Evolutionary conservation across 2,329 filamentous ascomycete species (phyloP), one percentile per base, ranked within the genome.

Genomic region (Ophiosphaerella korrae): DNA sequence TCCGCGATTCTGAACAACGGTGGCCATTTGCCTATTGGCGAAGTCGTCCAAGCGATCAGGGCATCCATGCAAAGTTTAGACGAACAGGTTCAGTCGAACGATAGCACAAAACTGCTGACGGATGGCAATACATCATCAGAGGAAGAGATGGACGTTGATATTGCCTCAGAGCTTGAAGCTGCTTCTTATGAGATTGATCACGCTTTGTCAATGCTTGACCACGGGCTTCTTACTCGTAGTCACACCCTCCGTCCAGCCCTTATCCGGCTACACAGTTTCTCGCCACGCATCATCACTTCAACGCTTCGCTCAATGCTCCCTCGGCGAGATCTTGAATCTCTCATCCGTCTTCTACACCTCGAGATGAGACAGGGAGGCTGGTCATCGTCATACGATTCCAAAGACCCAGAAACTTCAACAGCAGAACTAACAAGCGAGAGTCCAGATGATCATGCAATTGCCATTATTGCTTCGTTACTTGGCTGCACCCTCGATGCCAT

Each of bases 361-460:
- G 88, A 92, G 74, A 80, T 93, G 39, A 84, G 86, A 44, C 84
- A 86, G 57, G 89, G 89, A 50, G 86, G 87, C 29, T 93, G 89
- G 89, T 90, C 88, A 0, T 83, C 85, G 14, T 80, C 84, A 18
- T 91, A 92, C 70, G 75, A 89, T 33, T 87, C 89, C 61, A 73
- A 76, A 9, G 80, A 81, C 13, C 72, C 77, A 44, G 75, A 79
- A 26, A 42, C 23, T 9, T 38, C 53, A 2, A 45, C 50, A 3
- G 29, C 24, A 2, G 62, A 66, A 7, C 52, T 72, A 12, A 72
- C 77, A 21, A 74, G 76, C n/a, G 78, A 80, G 7, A 76, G 78
- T 3, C 83, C 85, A 0, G 84, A 87, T 16, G 86, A 91, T 62
- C 84, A 84, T 42, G 84, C 86, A 44, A 87, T 92, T 58, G 80